A percentile compares a stretch with the other conserved stretches of the same genome.
Conservation (phyloP, 306 rosid species). For the Pterocarpus macrocarpus region DNA sequence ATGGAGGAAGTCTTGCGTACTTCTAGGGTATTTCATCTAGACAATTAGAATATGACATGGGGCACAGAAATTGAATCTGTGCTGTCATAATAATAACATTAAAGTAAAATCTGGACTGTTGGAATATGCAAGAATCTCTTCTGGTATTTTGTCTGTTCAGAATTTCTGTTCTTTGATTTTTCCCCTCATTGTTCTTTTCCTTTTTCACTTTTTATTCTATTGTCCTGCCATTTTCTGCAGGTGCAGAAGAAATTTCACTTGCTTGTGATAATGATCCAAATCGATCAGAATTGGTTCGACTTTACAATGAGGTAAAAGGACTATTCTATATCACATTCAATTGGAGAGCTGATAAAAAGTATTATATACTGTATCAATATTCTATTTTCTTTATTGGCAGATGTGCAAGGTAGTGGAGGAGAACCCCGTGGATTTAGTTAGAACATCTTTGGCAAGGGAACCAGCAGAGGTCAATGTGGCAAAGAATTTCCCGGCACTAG, state of each 20-base stretch:
- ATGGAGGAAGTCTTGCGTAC: conserved; percentile 36
- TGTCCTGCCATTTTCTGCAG: conserved; percentile 60
- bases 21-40: conserved; percentile 37
- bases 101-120: conserved; percentile 31
- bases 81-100: not conserved
- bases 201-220: not conserved
- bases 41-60: conserved; percentile 18
- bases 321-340: conserved; percentile 23
- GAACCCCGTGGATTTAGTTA: conserved; percentile 52
- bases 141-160: conserved; percentile 16
- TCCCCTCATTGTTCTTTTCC: not conserved
- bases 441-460: conserved; percentile 54
- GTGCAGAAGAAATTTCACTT: conserved; percentile 68
- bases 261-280: conserved; percentile 71
- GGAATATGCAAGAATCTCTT: conserved; percentile 36
- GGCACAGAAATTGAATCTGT: conserved; percentile 32
- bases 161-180: conserved; percentile 28
- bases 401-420: conserved; percentile 78
- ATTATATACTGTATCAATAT: conserved; percentile 24
- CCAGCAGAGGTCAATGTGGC: conserved; percentile 38
- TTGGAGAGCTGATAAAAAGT: not conserved
- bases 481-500: conserved; percentile 58
- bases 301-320: conserved; percentile 79
- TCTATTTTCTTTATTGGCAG: conserved; percentile 59
- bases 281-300: conserved; percentile 71